These are phyloP conservation scores for Eucalyptus erythrocorys DNA, from an alignment of 345 rosid genomes.

Conservation along the genomic window DNA sequence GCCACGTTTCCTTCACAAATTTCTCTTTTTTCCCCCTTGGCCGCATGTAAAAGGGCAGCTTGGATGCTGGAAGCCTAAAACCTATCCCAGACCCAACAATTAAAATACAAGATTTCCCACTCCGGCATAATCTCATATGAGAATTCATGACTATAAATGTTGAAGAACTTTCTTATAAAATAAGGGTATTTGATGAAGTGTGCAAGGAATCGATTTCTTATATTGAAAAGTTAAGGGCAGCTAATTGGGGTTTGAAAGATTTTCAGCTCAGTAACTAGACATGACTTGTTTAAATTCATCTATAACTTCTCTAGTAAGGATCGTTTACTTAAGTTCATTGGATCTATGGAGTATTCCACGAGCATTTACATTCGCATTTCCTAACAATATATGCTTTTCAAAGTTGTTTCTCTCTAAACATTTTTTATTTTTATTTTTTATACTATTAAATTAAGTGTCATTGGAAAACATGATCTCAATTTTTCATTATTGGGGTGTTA, in stretches of 20 bases:
- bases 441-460: not conserved
- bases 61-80: not conserved
- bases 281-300: not conserved
- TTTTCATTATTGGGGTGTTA: not conserved
- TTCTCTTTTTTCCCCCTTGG: not conserved
- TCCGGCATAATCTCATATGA: not conserved
- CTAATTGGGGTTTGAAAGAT: not conserved
- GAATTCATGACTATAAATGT: not conserved
- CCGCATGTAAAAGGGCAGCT: not conserved
- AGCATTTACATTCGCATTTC: not conserved
- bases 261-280: not conserved
- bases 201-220: not conserved
- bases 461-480: not conserved
- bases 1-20: not conserved
- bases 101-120: not conserved
- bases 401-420: not conserved
- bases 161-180: not conserved
- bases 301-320: not conserved
- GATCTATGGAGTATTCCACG: not conserved
- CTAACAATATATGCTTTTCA: not conserved
- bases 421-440: not conserved
- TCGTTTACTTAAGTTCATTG: too few relatives aligned
- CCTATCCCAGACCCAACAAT: not conserved
- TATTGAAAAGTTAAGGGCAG: not conserved
- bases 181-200: not conserved